A percentile compares a stretch with the other conserved stretches of the same genome.
phyloP scores from a whole-genome alignment of 2,329 filamentous ascomycete genomes.

The Pseudocercospora crystallina region DNA sequence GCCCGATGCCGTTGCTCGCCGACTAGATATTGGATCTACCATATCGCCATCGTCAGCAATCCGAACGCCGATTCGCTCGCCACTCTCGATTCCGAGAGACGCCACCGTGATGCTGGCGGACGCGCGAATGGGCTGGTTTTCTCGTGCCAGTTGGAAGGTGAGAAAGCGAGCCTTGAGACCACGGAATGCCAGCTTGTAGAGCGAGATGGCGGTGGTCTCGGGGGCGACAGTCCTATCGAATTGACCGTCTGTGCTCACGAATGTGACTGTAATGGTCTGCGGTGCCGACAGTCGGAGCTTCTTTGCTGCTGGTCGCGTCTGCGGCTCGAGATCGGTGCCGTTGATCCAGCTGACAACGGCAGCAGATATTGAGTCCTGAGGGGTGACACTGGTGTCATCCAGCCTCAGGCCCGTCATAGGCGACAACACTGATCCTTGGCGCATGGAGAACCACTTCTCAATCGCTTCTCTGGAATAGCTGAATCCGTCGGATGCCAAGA shows the following conservation, averaged over 20 bases:
- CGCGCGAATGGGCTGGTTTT: conserved; percentile 1
- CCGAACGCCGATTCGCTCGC: conserved; percentile 16
- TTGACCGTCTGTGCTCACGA: conserved; percentile 19
- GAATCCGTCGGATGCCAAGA: conserved; percentile 34
- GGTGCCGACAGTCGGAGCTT: conserved; percentile 3
- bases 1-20: not conserved
- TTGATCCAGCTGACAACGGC: conserved; percentile 29
- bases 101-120: not conserved
- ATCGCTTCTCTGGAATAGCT: conserved; percentile 39
- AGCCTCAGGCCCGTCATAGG: conserved; percentile 35
- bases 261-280: conserved; percentile 8
- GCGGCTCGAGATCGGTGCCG: conserved; percentile 7
- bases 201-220: conserved; percentile 15
- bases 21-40: not conserved
- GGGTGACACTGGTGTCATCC: conserved; percentile 21
- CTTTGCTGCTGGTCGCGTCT: not conserved
- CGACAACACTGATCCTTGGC: conserved; percentile 24
- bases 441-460: conserved; percentile 36
- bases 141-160: conserved; percentile 27
- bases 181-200: conserved; percentile 32
- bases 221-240: conserved; percentile 14
- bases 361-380: conserved; percentile 25
- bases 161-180: conserved; percentile 29
- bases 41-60: conserved; percentile 20
- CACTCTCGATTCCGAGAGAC: conserved; percentile 3